phyloP scores from a whole-genome alignment of 495 filamentous ascomycete genomes.

The Parathielavia hyrcaniae region DNA sequence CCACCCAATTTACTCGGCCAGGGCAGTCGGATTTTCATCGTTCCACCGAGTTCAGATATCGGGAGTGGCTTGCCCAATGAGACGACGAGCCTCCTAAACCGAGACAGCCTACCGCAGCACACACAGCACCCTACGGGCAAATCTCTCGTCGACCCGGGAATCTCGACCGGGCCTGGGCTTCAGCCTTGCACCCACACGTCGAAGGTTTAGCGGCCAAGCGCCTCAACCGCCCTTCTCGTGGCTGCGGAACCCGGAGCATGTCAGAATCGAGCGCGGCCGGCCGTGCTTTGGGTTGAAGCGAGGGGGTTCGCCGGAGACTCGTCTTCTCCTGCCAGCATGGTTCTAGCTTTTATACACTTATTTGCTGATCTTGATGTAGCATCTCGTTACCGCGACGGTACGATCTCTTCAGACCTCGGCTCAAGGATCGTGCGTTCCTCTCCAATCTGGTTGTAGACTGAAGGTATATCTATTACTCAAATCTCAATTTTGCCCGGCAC shows the following conservation, averaged over 20 bases:
- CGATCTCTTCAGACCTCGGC: neutral
- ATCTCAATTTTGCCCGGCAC: neutral
- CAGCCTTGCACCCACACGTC: constrained; percentile 5
- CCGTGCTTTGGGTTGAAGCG: neutral
- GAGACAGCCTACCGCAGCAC: neutral
- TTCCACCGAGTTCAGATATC: neutral
- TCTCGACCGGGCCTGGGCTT: constrained; percentile 2
- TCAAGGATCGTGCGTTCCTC: neutral
- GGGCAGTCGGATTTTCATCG: neutral
- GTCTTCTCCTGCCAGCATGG: neutral
- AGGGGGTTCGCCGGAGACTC: neutral
- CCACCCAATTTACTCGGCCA: neutral
- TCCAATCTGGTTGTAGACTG: neutral
- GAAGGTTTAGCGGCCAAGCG: neutral
- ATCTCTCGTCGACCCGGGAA: neutral
- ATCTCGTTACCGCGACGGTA: neutral
- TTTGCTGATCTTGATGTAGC: neutral
- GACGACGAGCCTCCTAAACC: neutral
- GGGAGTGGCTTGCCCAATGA: constrained; percentile 4
- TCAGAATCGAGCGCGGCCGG: neutral
- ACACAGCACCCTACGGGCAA: neutral
- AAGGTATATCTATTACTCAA: neutral
- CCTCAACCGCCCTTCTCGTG: neutral
- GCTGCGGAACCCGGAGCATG: neutral
- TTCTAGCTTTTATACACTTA: neutral